phyloP scores from a whole-genome alignment of 2,329 filamentous ascomycete species.

The Nigrospora sphaerica region DNA sequence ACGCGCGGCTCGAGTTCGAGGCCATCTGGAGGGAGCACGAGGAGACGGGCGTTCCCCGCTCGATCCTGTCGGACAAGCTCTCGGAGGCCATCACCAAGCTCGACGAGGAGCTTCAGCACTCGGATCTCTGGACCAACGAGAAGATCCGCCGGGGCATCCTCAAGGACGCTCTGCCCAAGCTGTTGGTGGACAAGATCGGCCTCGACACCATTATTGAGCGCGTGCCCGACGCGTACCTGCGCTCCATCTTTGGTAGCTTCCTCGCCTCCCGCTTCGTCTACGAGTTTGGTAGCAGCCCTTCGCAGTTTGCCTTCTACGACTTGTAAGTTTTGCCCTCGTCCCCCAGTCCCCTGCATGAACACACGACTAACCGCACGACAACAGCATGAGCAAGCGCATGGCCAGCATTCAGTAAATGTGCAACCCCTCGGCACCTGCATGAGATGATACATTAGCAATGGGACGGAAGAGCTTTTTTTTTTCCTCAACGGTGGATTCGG shows the following conservation, averaged over 20 bases:
- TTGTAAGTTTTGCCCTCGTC: constrained; percentile 65
- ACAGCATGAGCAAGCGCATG: too few species aligned
- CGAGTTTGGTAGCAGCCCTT: constrained; percentile 84
- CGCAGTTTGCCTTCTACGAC: constrained; percentile 97
- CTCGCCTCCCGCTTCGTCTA: constrained; percentile 95
- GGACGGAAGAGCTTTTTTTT: too few species aligned
- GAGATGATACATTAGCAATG: too few species aligned
- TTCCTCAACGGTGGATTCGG: too few species aligned
- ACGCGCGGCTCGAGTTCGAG: constrained; percentile 91
- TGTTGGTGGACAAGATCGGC: constrained; percentile 84
- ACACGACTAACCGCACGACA: too few species aligned
- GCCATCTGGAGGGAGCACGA: constrained; percentile 96
- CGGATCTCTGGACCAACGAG: constrained; percentile 82
- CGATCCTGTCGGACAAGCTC: constrained; percentile 84
- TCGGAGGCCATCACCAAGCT: constrained; percentile 91
- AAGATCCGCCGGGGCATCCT: constrained; percentile 72
- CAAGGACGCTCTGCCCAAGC: constrained; percentile 74
- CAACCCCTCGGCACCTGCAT: not conserved
- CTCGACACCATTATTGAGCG: constrained; percentile 79
- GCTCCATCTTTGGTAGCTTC: constrained; percentile 93
- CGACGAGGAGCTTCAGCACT: constrained; percentile 92
- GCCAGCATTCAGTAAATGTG: too few species aligned
- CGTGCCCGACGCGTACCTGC: constrained; percentile 86
- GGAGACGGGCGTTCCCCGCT: constrained; percentile 69
- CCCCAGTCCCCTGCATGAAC: too few species aligned